Conservation (phyloP, 2,329 filamentous ascomycete genomes). For the Cladobotryum mycophilum region DNA sequence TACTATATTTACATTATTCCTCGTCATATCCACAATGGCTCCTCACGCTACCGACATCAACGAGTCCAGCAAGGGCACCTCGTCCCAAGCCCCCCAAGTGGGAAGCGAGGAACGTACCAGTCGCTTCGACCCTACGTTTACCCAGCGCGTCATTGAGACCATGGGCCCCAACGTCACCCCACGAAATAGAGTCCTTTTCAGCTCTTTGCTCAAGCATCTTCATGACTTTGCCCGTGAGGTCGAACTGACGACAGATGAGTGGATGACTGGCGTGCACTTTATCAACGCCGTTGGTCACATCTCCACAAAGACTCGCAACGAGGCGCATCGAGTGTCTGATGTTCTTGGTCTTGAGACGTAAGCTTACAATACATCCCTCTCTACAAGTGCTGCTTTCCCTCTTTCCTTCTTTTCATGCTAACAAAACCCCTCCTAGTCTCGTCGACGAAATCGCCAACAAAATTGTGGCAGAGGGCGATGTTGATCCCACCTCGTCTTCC, state of each 20-base stretch:
- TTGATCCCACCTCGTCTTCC: slow-evolving; percentile 64
- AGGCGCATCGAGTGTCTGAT: slow-evolving; percentile 67
- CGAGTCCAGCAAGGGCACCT: too few species aligned
- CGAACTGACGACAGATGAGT: slow-evolving; percentile 70
- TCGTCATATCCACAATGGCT: too few species aligned
- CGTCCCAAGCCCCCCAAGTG: too few species aligned
- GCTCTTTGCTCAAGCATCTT: slow-evolving; percentile 61
- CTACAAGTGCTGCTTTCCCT: background rate
- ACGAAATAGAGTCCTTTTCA: slow-evolving; percentile 57
- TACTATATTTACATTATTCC: too few species aligned
- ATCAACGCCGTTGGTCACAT: slow-evolving; percentile 69
- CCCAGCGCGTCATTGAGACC: slow-evolving; percentile 63
- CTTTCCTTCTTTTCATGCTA: background rate
- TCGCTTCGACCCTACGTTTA: slow-evolving; percentile 71
- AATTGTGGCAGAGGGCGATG: slow-evolving; percentile 53
- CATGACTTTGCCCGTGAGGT: slow-evolving; percentile 75
- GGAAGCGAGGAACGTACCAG: slow-evolving; percentile 15
- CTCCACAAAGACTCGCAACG: slow-evolving; percentile 62
- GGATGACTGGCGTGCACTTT: slow-evolving; percentile 68
- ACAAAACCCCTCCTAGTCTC: slow-evolving; percentile 29
- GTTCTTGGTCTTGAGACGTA: slow-evolving; percentile 68
- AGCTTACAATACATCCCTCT: slow-evolving; percentile 19
- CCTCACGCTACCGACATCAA: too few species aligned
- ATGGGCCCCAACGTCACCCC: slow-evolving; percentile 65
- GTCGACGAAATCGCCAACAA: slow-evolving; percentile 60